Conservation (phyloP, 2,329 filamentous ascomycete genomes). For the Stemphylium beticola region DNA sequence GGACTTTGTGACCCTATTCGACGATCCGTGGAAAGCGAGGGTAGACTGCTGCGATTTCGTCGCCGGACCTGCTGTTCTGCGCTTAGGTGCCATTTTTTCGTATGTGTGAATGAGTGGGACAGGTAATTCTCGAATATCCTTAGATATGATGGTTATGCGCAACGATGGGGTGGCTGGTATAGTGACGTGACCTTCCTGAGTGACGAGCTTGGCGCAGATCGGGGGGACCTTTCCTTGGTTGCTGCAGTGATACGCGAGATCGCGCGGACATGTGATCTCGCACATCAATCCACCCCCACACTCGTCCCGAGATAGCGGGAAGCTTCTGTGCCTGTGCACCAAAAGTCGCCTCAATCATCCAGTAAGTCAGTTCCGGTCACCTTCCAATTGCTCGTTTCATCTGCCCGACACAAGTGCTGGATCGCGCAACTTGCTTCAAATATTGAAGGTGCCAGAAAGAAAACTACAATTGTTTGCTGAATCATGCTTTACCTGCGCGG, state of each 20-base stretch:
- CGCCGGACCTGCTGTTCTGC: constrained; percentile 49
- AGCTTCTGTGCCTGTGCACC: neutral
- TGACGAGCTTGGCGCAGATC: constrained; percentile 27
- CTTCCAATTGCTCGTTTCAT: neutral
- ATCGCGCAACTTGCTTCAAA: neutral
- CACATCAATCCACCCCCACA: constrained; percentile 7
- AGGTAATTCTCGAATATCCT: neutral
- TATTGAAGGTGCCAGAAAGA: too few species aligned
- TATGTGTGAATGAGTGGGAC: constrained; percentile 3
- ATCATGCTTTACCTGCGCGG: neutral
- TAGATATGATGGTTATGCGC: constrained; percentile 11
- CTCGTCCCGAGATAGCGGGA: constrained; percentile 4
- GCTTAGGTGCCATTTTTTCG: constrained; percentile 54
- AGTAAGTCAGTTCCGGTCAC: constrained; percentile 1
- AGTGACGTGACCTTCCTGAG: constrained; percentile 35
- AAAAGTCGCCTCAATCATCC: neutral
- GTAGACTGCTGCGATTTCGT: constrained; percentile 63
- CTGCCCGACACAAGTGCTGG: too few species aligned
- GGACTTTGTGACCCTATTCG: constrained; percentile 65
- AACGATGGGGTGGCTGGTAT: constrained; percentile 16
- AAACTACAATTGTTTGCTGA: neutral
- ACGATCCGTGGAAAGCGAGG: constrained; percentile 66
- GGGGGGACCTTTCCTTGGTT: constrained; percentile 25
- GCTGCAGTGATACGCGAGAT: constrained; percentile 30
- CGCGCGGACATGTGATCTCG: constrained; percentile 36